phyloP scores from a whole-genome alignment of 202 grass and related monocot genomes.

The Zoysia matrella region DNA sequence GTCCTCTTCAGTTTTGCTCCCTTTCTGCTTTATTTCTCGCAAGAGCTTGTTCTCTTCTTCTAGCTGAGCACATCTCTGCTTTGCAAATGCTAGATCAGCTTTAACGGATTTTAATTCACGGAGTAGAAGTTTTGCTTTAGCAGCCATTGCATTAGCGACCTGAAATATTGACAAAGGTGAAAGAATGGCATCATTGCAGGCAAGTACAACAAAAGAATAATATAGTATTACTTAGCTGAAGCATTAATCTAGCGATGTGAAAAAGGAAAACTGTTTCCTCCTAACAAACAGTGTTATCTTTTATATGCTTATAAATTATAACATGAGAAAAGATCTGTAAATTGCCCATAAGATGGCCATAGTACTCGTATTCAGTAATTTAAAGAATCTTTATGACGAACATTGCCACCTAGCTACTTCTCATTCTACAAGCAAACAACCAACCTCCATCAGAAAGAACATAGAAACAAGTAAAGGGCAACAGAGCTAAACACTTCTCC shows the following conservation, averaged over 20 bases:
- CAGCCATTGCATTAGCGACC: conserved; percentile 78
- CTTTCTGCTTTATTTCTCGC: conserved; percentile 61
- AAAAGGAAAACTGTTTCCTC: not conserved
- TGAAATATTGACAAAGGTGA: conserved; percentile 35
- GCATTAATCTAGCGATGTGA: not conserved
- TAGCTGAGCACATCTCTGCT: conserved; percentile 63
- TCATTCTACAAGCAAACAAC: not conserved
- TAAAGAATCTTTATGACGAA: not conserved
- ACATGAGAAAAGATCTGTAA: not conserved
- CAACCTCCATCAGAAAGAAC: not conserved
- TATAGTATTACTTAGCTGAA: not conserved
- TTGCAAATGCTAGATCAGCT: conserved; percentile 69
- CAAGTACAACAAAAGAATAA: not conserved
- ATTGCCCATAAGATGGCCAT: not conserved
- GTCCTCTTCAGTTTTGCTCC: conserved; percentile 63
- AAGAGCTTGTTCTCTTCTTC: conserved; percentile 76
- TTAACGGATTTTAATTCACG: conserved; percentile 71
- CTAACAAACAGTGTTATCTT: too few species aligned
- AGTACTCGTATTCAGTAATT: not conserved
- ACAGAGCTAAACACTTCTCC: too few species aligned
- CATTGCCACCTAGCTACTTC: not conserved
- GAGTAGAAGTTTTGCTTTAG: conserved; percentile 75
- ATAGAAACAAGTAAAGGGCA: too few species aligned
- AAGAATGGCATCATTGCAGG: conserved; percentile 23
- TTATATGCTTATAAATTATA: not conserved